Base-by-base conservation (phyloP, 805 yeast species). In the Debaryomyces maramus region DNA sequence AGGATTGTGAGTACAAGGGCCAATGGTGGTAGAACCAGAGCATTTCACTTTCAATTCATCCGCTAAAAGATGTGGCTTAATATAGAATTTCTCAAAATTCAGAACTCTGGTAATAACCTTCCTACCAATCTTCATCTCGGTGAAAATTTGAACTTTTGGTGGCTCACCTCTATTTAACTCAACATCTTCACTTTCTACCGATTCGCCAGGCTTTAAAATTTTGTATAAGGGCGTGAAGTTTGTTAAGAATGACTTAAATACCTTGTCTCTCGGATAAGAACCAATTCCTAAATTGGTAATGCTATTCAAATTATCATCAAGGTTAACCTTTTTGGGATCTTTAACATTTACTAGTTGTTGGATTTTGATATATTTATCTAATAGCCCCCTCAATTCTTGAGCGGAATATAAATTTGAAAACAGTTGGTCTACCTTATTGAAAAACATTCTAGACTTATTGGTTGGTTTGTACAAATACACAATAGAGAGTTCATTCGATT, bases 21-120 rank as follows among this genome's bases (percentile, higher is more conserved):
- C 83, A 8, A 86, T 73, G 0, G 96, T 81, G 0, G 93, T 75
- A 0, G 97, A 87, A 0, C 97, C 96, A 9, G 96, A 90, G 58
- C 98, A 93, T 47, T 81, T 81, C 15, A 80, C 79, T 43, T 84
- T 80, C 46, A 91, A 62, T 32, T 80, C 84, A 21, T 78, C 80
- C 2, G 95, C 82, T 13, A 93, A 61, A 7, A 71, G 71, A 20
- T 77, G 80, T 0, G 88, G 75, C 41, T 80, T 82, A 24, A 91
- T 73, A 38, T 73, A 70, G 58, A 78, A 91, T 5, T 68, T 65
- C 44, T 87, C 95, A 45, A 86, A 72, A 43, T 87, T 84, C 13
- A 75, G 69, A 1, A 90, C 77, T 24, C 81, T 70, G 0, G 98
- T 91, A 13, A 89, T 77, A 4, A 81, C 68, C 57, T 89, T 91